Base-by-base conservation (phyloP, 306 rosid genomes). In the Crataegus laevigata region DNA sequence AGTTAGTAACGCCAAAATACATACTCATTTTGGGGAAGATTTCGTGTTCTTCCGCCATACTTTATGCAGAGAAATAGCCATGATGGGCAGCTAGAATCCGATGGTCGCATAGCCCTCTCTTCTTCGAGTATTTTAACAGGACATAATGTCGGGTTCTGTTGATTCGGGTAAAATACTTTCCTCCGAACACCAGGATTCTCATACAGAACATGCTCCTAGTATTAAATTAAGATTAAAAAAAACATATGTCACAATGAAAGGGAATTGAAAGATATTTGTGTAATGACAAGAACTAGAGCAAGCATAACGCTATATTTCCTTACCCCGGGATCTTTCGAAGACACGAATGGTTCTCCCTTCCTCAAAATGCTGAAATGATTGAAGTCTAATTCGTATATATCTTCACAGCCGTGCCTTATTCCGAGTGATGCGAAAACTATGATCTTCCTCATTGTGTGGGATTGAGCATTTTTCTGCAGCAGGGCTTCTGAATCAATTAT, bases 11-110 rank as follows among this genome's bases (percentile, higher is more conserved):
- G 63, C 28, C 42, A 50, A 36, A n/a, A 24, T 42, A 57, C 98
- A 84, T 84, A 93, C 98, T 93, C 96, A 80, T 93, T 91, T 79
- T 89, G 98, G 47, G 98, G 98, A 77, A 89, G 87, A 76, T 93
- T 93, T 80, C 98, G 89, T 61, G 98, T 93, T 71, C 97, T 91
- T 83, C 98, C 98, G 68, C 98, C 97, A 71, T 93, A 93, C 83
- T 93, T 93, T 65, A 93, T 93, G 74, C 98, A 93, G 81, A 93
- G 86, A 89, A 93, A 93, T 69, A 93, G 82, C 86, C 86, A 85
- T 55, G 98, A 93, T 74, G 96, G 98, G 68, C 96, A 91, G 74
- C 78, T 81, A 57, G 83, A 71, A 85, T 89, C 96, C 17, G 83
- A 89, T 58, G 97, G 96, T 57, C 98, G 93, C 98, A 93, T 93